Evolutionary conservation across 495 filamentous ascomycete species (phyloP).

Genomic region (Hypoxylon crocopeplum): DNA sequence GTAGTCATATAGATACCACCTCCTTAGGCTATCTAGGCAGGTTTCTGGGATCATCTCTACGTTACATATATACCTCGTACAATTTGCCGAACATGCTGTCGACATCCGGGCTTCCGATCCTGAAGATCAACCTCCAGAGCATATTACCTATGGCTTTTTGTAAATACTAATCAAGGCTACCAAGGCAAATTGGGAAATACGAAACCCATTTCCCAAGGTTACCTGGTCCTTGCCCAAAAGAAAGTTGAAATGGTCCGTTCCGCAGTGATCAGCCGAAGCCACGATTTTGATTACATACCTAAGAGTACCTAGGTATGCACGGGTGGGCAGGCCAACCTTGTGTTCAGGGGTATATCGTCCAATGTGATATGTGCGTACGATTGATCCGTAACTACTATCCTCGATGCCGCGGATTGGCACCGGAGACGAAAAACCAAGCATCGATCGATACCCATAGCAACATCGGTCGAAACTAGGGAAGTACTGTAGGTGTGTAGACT

Average conservation of each 20-base stretch:
- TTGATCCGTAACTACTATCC: conserved; percentile 5
- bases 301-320: neutral
- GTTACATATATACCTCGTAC: conserved; percentile 1
- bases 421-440: conserved; percentile 6
- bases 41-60: neutral
- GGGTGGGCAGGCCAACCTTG: too few species aligned
- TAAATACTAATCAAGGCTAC: neutral
- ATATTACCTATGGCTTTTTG: too few species aligned
- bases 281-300: conserved; percentile 23
- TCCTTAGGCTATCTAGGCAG: neutral
- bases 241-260: conserved; percentile 32
- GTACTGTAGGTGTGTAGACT: too few species aligned
- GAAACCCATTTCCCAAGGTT: conserved; percentile 11
- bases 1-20: neutral
- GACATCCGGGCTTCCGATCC: neutral
- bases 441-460: neutral
- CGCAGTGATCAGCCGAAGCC: conserved; percentile 32
- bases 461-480: too few species aligned
- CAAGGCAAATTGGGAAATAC: conserved; percentile 6
- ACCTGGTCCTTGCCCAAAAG: conserved; percentile 15
- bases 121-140: neutral
- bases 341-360: conserved; percentile 4
- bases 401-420: conserved; percentile 9
- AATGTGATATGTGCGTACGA: conserved; percentile 5
- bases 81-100: neutral